Percentiles rank a stretch among this genome's conserved stretches.
Evolutionary conservation across 768 basidiomycete genomes (phyloP).

Genomic region (Epithele typhae): DNA sequence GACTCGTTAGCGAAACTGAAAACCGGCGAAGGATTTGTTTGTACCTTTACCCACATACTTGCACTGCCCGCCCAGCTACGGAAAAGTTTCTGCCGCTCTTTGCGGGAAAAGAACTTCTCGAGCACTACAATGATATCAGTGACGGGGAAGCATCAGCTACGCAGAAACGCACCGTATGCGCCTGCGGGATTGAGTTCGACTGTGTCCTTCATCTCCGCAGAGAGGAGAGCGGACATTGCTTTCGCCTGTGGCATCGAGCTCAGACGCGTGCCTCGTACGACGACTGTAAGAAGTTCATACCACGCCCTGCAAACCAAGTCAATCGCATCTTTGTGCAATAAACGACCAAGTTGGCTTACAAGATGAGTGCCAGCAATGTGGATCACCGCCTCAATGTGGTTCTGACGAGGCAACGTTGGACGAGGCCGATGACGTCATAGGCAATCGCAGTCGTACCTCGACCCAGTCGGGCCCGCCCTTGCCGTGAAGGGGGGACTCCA

Average conservation of each 20-base stretch:
- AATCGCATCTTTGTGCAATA: too few relatives aligned
- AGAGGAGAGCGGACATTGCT: slow-evolving; percentile 92
- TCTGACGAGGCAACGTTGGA: slow-evolving; percentile 33
- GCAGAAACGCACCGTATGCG: slow-evolving; percentile 51
- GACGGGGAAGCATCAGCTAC: neutral
- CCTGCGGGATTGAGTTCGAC: slow-evolving; percentile 82
- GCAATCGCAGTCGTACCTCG: slow-evolving; percentile 50
- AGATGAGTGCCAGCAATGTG: slow-evolving; percentile 85
- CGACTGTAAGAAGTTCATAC: neutral
- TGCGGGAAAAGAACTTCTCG: slow-evolving; percentile 86
- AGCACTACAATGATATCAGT: slow-evolving; percentile 43
- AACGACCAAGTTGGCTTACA: slow-evolving; percentile 48
- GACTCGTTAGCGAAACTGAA: too few relatives aligned
- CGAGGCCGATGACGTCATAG: too few relatives aligned
- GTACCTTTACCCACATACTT: slow-evolving; percentile 89
- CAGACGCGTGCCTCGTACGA: too few relatives aligned
- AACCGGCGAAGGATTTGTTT: too few relatives aligned
- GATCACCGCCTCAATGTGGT: slow-evolving; percentile 82
- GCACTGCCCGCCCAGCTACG: slow-evolving; percentile 94
- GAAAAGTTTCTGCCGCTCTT: slow-evolving; percentile 86
- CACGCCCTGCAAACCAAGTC: neutral
- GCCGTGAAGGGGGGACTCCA: slow-evolving; percentile 81
- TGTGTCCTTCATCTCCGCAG: slow-evolving; percentile 94
- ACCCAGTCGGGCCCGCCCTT: slow-evolving; percentile 87
- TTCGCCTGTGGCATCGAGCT: slow-evolving; percentile 55